phyloP scores from a whole-genome alignment of 2,329 filamentous ascomycete genomes.

The Aphanocladium album region DNA sequence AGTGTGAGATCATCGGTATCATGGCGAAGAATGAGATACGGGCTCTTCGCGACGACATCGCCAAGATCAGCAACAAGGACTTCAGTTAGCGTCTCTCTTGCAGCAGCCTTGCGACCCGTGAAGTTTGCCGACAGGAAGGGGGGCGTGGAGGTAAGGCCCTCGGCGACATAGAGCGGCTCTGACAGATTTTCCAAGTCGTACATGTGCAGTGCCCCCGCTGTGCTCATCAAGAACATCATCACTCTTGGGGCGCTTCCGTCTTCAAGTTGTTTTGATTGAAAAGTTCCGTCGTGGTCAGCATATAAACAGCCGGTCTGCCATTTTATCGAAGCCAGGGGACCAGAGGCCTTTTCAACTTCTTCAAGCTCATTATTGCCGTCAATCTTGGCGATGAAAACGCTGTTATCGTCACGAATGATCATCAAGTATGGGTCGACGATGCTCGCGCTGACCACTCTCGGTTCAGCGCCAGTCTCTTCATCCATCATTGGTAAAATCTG shows the following conservation, averaged over 20 bases:
- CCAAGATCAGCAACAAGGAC: constrained; percentile 81
- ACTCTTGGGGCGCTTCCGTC: constrained; percentile 43
- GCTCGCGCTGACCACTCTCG: constrained; percentile 71
- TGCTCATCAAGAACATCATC: constrained; percentile 72
- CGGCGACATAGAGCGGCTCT: constrained; percentile 66
- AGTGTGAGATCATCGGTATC: constrained; percentile 76
- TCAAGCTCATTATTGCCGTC: constrained; percentile 77
- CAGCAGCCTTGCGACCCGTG: constrained; percentile 61
- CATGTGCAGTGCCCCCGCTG: constrained; percentile 69
- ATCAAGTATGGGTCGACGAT: constrained; percentile 84
- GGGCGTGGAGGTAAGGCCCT: constrained; percentile 73
- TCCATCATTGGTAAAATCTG: constrained; percentile 93
- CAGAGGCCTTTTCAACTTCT: constrained; percentile 63
- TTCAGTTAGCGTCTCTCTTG: constrained; percentile 70
- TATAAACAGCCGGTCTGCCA: constrained; percentile 87
- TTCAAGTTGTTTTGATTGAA: constrained; percentile 41
- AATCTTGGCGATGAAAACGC: constrained; percentile 71
- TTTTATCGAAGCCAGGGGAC: constrained; percentile 53
- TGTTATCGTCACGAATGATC: constrained; percentile 77
- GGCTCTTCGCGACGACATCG: constrained; percentile 61
- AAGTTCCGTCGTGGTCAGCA: constrained; percentile 55
- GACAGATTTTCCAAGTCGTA: constrained; percentile 71
- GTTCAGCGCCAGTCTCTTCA: constrained; percentile 79
- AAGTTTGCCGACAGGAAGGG: constrained; percentile 70
- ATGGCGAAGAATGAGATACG: constrained; percentile 79